Evolutionary conservation across 768 basidiomycete species (phyloP), one percentile per base, ranked within the genome.

Genomic region (Hortiboletus flavorubellus): DNA sequence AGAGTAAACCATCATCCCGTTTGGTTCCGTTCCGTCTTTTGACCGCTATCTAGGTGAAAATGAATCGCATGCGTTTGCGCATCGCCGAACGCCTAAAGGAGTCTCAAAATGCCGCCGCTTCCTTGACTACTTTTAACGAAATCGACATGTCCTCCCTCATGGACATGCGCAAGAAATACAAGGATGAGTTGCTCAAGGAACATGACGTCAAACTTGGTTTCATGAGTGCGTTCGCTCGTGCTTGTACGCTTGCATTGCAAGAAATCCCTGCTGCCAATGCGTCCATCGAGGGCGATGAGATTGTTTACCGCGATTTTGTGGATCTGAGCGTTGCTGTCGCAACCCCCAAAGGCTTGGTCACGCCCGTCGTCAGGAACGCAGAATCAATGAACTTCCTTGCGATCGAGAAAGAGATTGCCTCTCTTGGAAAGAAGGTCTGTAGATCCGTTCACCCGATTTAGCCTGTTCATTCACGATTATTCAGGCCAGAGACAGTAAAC

Each of bases 101-200:
- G 70, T 96, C 95, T 23, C 96, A 99, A 72, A 97, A 98, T 69
- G 84, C 91, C 18, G 97, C 96, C 5, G 96, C 96, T 45, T 95
- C 93, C 47, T 74, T 98, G 56, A 98, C 97, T 34, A 98, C 96
- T 26, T 99, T 99, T 83, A 98, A 99, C 77, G 96, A 99, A 76
- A 92, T 99, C 68, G 96, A 98, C 78, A 98, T 99, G 96, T 94
- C 93, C 40, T 87, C 91, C 41, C 77, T 98, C 53, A 90, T 97
- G 78, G 86, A 88, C 40, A 85, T 98, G 86, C 90, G 96, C 65
- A 84, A 87, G 70, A 84, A 87, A 69, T 95, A 93, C 84, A 98
- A 98, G 79, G 94, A 97, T 59, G 77, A 82, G 42, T 78, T 98
- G 38, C 77, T 93, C 42, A 97, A 98, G 73, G 83, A 86, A 67